A percentile compares a stretch with the other conserved stretches of the same genome.
Conservation (phyloP, 1,284 basidiomycete species). For the Cryptococcus neoformans region DNA sequence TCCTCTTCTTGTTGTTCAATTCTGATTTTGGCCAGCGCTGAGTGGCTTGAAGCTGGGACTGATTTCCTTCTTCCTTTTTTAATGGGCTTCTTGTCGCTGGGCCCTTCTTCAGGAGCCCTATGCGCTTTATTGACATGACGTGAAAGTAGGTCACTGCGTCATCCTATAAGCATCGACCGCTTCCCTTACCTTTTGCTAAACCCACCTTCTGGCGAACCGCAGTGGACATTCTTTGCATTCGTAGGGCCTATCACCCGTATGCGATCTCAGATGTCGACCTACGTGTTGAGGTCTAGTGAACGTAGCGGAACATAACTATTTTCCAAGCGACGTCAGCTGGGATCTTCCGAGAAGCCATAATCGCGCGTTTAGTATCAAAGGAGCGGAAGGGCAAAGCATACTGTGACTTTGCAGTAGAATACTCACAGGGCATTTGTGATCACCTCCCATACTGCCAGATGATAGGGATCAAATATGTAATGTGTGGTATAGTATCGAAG, state of each 20-base stretch:
- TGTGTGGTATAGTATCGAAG: too few species aligned
- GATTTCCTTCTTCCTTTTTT: slow-evolving; percentile 37
- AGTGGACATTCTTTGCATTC: slow-evolving; percentile 84
- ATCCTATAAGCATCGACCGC: background rate
- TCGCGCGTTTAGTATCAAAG: background rate
- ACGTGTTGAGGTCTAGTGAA: slow-evolving; percentile 89
- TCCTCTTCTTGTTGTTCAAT: background rate
- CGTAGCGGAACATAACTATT: slow-evolving; percentile 68
- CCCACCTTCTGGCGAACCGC: slow-evolving; percentile 79
- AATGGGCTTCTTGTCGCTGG: slow-evolving; percentile 18
- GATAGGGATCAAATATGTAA: background rate
- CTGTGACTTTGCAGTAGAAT: background rate
- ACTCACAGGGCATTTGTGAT: slow-evolving; percentile 42
- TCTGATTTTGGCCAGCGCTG: background rate
- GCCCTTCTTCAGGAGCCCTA: slow-evolving; percentile 56
- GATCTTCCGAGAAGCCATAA: background rate
- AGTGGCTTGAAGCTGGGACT: slow-evolving; percentile 13
- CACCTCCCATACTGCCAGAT: slow-evolving; percentile 28
- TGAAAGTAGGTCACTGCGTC: slow-evolving; percentile 71
- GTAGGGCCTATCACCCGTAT: slow-evolving; percentile 89
- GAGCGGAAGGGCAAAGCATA: background rate
- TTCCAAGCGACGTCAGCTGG: background rate
- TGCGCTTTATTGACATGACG: slow-evolving; percentile 88
- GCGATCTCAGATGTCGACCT: slow-evolving; percentile 82
- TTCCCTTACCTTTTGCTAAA: slow-evolving; percentile 7